Conservation (phyloP, 495 filamentous ascomycete species). For the Saxophila tyrrhenica region DNA sequence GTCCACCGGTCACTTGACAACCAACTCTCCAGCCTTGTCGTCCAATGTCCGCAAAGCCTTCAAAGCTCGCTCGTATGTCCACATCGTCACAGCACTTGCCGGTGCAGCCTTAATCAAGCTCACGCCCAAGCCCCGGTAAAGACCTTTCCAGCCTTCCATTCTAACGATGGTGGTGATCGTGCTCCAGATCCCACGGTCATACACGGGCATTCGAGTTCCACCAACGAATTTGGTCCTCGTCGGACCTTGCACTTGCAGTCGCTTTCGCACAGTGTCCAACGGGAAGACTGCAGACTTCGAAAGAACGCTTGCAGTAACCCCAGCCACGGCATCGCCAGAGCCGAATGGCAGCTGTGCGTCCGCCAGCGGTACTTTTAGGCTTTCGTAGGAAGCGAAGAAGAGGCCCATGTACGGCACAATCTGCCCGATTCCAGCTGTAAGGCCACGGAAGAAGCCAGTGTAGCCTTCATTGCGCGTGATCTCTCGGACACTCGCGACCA, state of each 20-base stretch:
- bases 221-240: constrained; percentile 67
- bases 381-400: constrained; percentile 85
- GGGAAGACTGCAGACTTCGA: constrained; percentile 89
- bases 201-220: constrained; percentile 70
- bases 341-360: constrained; percentile 40
- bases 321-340: constrained; percentile 68
- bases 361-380: constrained; percentile 45
- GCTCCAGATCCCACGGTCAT: constrained; percentile 48
- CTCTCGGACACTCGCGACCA: constrained; percentile 53
- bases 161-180: constrained; percentile 56
- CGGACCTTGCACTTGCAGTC: constrained; percentile 91
- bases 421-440: constrained; percentile 67
- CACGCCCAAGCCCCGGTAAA: constrained; percentile 82
- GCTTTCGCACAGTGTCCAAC: constrained; percentile 84
- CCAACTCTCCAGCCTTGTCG: not conserved
- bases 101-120: constrained; percentile 90
- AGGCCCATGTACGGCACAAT: constrained; percentile 94
- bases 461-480: constrained; percentile 67
- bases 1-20: not conserved
- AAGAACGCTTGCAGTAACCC: constrained; percentile 61
- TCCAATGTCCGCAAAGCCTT: constrained; percentile 2
- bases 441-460: constrained; percentile 74
- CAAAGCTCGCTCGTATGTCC: constrained; percentile 76
- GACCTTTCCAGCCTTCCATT: constrained; percentile 62
- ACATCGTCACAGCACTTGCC: constrained; percentile 92